Conservation (phyloP, 2,329 filamentous ascomycete genomes). For the Lachnellula occidentalis region DNA sequence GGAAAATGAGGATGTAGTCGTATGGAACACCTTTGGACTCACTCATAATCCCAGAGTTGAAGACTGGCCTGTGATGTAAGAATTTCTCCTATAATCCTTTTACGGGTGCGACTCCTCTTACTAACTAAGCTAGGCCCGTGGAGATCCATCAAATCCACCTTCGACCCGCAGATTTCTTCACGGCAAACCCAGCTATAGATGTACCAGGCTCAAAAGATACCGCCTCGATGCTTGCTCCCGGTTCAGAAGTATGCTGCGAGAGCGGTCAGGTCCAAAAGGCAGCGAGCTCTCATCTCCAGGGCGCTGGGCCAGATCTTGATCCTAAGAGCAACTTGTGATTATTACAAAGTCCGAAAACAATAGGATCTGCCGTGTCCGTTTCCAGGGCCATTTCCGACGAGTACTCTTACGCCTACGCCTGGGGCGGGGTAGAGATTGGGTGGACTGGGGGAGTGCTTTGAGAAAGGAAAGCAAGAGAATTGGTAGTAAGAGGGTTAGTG, state of each 20-base stretch:
- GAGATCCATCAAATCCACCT: constrained; percentile 74
- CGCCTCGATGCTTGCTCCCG: constrained; percentile 15
- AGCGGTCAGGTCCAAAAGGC: constrained; percentile 18
- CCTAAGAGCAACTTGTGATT: constrained; percentile 18
- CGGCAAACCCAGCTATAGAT: constrained; percentile 51
- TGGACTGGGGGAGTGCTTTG: background rate
- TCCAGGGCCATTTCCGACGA: background rate
- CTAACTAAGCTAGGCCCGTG: constrained; percentile 42
- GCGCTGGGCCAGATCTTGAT: constrained; percentile 20
- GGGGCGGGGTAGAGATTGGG: background rate
- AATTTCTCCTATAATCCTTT: no score
- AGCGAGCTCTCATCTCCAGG: constrained; percentile 18
- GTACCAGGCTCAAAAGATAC: constrained; percentile 59
- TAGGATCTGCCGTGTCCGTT: constrained; percentile 16
- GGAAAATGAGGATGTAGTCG: constrained; percentile 79
- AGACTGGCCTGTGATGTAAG: constrained; percentile 77
- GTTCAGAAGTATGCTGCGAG: constrained; percentile 15
- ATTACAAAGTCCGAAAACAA: background rate
- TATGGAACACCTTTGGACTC: constrained; percentile 89
- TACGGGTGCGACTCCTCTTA: no score
- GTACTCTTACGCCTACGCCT: background rate
- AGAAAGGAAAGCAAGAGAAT: no score
- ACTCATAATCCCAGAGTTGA: constrained; percentile 84
- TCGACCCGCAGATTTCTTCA: constrained; percentile 53
- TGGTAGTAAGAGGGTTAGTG: no score